Evolutionary conservation across 2,329 filamentous ascomycete genomes (phyloP), one percentile per base, ranked within the genome.

Genomic region (Penicillium sp.): DNA sequence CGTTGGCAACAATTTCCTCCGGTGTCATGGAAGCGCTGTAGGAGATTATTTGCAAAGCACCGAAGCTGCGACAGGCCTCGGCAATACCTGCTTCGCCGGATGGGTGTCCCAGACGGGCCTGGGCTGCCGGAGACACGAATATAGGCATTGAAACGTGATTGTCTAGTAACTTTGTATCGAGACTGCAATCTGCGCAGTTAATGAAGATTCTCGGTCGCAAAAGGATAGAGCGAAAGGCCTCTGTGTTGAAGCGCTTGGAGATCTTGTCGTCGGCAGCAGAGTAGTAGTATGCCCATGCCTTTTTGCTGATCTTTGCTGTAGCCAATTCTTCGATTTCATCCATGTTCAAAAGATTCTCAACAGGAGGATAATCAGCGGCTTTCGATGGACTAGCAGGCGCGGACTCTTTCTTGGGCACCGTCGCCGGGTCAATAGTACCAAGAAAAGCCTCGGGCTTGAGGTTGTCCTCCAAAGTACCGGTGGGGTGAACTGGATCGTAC

Each of bases 131-230:
- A 1, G 76, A 76, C 26, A 79, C 72, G 49, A 73, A 78, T 1
- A 80, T 64, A 0, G 78, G 78, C 8, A 79, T 62, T 1, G 69
- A 66, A 5, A 71, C 70, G 21, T 59, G 27, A 13, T 69, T 56
- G 0, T 70, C 73, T 11, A 78, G 59, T 14, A 77, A 90, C 90
- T 58, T 96, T 95, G 90, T 95, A 11, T 86, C 84, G 4, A 88
- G 84, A 71, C 91, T 86, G 78, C 90, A 93, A 54, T 79, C 76
- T 5, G 84, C 87, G 78, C 90, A 93, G 77, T 71, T 0, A 50
- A 61, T 1, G 71, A 81, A 69, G 24, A 80, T 71, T 11, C 81
- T 74, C 3, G 81, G 81, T 4, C 80, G 74, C 39, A 82, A 74
- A 61, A 74, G 74, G 27, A 82, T 74, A 16, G 76, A 74, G 27